A percentile compares a stretch with the other conserved stretches of the same genome.
Conservation (phyloP, 768 basidiomycete species). For the Lentinula sp. region DNA sequence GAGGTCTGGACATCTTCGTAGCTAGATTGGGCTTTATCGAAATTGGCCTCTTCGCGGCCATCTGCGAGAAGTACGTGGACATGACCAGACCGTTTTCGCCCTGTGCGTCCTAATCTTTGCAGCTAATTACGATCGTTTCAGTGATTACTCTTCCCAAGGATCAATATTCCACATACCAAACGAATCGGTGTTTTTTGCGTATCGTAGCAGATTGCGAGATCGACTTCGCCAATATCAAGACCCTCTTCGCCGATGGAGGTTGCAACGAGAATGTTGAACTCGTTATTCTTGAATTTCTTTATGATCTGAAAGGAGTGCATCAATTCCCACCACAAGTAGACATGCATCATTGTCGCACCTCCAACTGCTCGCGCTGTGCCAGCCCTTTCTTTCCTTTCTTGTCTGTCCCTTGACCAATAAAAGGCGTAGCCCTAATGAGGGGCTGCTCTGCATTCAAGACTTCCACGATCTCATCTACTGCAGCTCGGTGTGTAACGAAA, state of each 20-base stretch:
- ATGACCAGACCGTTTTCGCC: slow-evolving; percentile 82
- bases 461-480: slow-evolving; percentile 87
- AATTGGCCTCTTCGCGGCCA: slow-evolving; percentile 85
- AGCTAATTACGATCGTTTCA: slow-evolving; percentile 42
- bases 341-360: slow-evolving; percentile 40
- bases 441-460: slow-evolving; percentile 72
- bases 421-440: slow-evolving; percentile 74
- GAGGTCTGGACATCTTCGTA: slow-evolving; percentile 87
- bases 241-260: slow-evolving; percentile 99
- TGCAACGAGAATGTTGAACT: slow-evolving; percentile 88
- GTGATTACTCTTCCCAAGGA: neutral
- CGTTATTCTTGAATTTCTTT: slow-evolving; percentile 78
- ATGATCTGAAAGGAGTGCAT: slow-evolving; percentile 54
- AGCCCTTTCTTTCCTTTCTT: slow-evolving; percentile 85
- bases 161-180: slow-evolving; percentile 54
- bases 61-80: slow-evolving; percentile 93
- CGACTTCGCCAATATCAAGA: slow-evolving; percentile 95
- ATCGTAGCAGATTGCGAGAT: slow-evolving; percentile 94
- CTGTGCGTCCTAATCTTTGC: slow-evolving; percentile 93
- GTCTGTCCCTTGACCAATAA: slow-evolving; percentile 87
- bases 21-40: slow-evolving; percentile 79
- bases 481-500: slow-evolving; percentile 85
- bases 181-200: slow-evolving; percentile 94
- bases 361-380: slow-evolving; percentile 86
- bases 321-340: neutral